phyloP scores from a whole-genome alignment of 306 rosid species.

The Psophocarpus tetragonolobus region DNA sequence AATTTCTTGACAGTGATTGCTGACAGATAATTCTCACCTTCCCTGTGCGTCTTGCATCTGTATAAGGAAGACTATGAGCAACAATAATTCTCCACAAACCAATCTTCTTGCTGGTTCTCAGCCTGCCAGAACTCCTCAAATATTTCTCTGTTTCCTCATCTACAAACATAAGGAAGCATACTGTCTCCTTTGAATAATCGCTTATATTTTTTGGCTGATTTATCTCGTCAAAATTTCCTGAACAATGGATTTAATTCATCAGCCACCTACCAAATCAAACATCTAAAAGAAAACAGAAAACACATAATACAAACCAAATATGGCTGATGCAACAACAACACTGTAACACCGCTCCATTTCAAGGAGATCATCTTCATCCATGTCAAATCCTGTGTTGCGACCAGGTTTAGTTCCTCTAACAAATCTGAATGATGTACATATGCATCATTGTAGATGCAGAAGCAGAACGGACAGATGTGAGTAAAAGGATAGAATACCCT shows the following conservation, averaged over 20 bases:
- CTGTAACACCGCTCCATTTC: conserved; percentile 83
- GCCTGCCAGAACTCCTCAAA: conserved; percentile 52
- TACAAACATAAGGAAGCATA: conserved; percentile 88
- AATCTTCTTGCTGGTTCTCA: conserved; percentile 64
- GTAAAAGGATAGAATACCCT: neutral
- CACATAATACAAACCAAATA: conserved; percentile 65
- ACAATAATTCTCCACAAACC: conserved; percentile 86
- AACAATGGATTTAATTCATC: conserved; percentile 21
- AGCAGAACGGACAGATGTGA: conserved; percentile 26
- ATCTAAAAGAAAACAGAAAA: conserved; percentile 10
- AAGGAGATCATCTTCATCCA: conserved; percentile 69
- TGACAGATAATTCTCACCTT: conserved; percentile 58
- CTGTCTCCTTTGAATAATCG: conserved; percentile 66
- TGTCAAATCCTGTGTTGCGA: conserved; percentile 81
- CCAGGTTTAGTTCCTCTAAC: conserved; percentile 81
- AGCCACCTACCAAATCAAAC: conserved; percentile 21
- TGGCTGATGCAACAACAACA: conserved; percentile 88
- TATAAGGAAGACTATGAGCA: conserved; percentile 74
- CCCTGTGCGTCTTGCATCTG: conserved; percentile 81
- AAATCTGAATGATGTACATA: conserved; percentile 59
- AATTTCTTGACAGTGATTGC: conserved; percentile 7
- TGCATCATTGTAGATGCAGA: conserved; percentile 37
- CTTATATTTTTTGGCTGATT: conserved; percentile 74
- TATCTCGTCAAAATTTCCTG: conserved; percentile 89
- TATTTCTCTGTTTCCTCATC: conserved; percentile 77